Evolutionary conservation across 2,329 filamentous ascomycete species (phyloP).

Genomic region (Blumeriella jaapii): DNA sequence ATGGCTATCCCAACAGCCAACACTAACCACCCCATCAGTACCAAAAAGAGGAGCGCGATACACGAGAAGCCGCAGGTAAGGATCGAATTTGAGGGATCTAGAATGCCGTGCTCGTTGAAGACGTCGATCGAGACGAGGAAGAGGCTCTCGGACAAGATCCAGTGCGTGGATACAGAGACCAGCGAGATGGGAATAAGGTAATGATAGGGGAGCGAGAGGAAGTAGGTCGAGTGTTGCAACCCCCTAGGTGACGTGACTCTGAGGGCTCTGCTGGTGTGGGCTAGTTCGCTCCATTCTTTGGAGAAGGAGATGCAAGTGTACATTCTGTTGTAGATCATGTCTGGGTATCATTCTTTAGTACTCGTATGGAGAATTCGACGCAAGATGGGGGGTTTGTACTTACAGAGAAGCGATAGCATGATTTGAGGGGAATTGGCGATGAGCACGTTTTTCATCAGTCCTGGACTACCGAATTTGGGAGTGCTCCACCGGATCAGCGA

Average conservation of each 20-base stretch:
- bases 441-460: conserved; percentile 14
- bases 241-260: conserved; percentile 26
- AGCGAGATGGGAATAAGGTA: conserved; percentile 21
- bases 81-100: conserved; percentile 10
- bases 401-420: conserved; percentile 25
- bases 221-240: conserved; percentile 27
- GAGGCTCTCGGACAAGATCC: conserved; percentile 30
- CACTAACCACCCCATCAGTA: conserved; percentile 12
- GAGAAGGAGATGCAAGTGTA: conserved; percentile 18
- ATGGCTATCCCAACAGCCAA: conserved; percentile 8
- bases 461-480: conserved; percentile 10
- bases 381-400: background rate
- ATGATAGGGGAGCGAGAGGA: conserved; percentile 29
- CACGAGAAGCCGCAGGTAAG: conserved; percentile 18
- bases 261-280: conserved; percentile 27
- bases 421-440: conserved; percentile 28
- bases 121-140: conserved; percentile 28
- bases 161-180: conserved; percentile 28
- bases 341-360: conserved; percentile 1
- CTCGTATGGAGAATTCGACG: background rate
- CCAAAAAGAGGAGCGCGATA: conserved; percentile 16
- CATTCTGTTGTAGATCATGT: conserved; percentile 26
- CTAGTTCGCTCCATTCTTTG: conserved; percentile 15
- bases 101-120: conserved; percentile 10
- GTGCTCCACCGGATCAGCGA: conserved; percentile 13